These are phyloP conservation scores for Phaeosphaeria sp. DNA, from an alignment of 2,329 filamentous ascomycete genomes.

Conservation along the genomic window DNA sequence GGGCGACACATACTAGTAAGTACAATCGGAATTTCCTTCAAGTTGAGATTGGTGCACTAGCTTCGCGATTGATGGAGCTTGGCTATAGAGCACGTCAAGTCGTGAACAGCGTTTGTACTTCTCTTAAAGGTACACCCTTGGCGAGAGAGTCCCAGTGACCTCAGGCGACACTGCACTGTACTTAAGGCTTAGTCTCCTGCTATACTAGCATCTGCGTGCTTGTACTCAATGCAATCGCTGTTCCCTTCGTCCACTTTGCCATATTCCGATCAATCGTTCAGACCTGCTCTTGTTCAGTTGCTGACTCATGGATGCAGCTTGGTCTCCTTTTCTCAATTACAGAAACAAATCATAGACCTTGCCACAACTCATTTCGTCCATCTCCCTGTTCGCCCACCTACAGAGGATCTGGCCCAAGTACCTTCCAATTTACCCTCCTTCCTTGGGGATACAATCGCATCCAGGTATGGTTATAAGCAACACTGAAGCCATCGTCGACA, in stretches of 20 bases:
- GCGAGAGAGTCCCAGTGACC: background rate
- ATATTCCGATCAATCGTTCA: background rate
- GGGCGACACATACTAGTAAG: slow-evolving; percentile 54
- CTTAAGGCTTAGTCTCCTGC: slow-evolving; percentile 1
- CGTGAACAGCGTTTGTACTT: background rate
- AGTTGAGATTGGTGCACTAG: slow-evolving; percentile 15
- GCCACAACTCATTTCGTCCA: slow-evolving; percentile 60
- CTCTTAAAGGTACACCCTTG: background rate
- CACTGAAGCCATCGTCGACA: background rate
- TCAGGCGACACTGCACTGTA: slow-evolving; percentile 7
- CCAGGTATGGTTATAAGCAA: slow-evolving; percentile 40
- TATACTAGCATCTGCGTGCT: slow-evolving; percentile 11
- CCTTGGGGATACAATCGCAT: slow-evolving; percentile 59
- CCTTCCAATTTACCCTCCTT: slow-evolving; percentile 62
- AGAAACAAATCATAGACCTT: slow-evolving; percentile 59
- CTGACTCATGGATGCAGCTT: slow-evolving; percentile 44
- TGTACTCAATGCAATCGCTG: slow-evolving; percentile 33
- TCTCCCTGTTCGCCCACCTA: slow-evolving; percentile 57
- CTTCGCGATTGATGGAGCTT: background rate
- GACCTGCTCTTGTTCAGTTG: slow-evolving; percentile 10
- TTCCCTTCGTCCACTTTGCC: slow-evolving; percentile 12
- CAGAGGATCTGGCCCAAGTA: slow-evolving; percentile 59
- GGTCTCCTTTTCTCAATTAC: slow-evolving; percentile 60
- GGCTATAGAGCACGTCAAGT: slow-evolving; percentile 1
- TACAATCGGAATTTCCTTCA: slow-evolving; percentile 32